Evolutionary conservation across 495 filamentous ascomycete species (phyloP).

Genomic region (Penicillium simplicissimum): DNA sequence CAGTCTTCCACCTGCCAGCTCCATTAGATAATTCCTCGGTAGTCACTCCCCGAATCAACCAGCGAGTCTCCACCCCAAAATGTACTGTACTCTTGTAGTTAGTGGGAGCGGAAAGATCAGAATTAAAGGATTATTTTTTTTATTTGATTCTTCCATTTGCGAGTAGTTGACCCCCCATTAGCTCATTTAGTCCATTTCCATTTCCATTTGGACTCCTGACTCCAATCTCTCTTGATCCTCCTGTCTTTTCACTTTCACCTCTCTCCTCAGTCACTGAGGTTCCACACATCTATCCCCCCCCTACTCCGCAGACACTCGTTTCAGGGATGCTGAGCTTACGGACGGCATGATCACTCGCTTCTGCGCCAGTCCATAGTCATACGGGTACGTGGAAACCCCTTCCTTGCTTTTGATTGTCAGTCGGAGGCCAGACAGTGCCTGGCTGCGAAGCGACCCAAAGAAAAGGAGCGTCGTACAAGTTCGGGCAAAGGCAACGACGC

Average conservation of each 20-base stretch:
- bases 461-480: conserved; percentile 7
- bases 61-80: conserved; percentile 9
- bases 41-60: conserved; percentile 23
- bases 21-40: conserved; percentile 24
- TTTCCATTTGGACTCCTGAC: conserved; percentile 12
- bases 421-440: conserved; percentile 11
- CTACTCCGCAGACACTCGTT: conserved; percentile 6
- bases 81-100: neutral
- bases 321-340: conserved; percentile 1
- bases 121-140: neutral
- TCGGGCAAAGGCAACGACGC: neutral
- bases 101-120: neutral
- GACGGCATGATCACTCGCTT: conserved; percentile 11
- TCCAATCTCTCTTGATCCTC: conserved; percentile 5
- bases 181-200: neutral
- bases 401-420: neutral
- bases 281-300: neutral
- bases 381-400: conserved; percentile 22
- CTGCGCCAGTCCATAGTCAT: conserved; percentile 7
- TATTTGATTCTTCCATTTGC: neutral
- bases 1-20: neutral
- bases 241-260: conserved; percentile 4
- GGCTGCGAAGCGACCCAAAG: neutral
- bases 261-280: neutral
- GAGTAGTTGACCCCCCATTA: too few relatives aligned